Percentiles rank a stretch among this genome's conserved stretches.
These are phyloP conservation scores for Parascedosporium putredinis DNA, from an alignment of 2,329 filamentous ascomycete species.

Conservation along the genomic window DNA sequence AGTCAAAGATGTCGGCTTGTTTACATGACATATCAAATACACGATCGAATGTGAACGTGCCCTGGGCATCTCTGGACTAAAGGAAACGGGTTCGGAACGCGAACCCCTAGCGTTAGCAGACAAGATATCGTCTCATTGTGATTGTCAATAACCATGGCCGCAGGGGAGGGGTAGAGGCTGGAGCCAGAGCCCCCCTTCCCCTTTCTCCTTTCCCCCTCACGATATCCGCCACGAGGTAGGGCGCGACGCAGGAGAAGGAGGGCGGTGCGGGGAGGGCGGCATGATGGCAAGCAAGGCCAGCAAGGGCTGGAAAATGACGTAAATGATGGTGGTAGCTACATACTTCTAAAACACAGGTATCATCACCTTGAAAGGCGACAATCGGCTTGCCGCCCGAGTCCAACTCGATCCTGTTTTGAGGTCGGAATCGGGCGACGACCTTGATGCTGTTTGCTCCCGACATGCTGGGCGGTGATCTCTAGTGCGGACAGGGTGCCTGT, in stretches of 20 bases:
- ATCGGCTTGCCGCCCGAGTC: conserved; percentile 85
- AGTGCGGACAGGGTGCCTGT: neutral
- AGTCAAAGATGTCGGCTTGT: conserved; percentile 94
- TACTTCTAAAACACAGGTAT: conserved; percentile 81
- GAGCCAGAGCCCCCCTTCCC: no score
- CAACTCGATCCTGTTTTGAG: conserved; percentile 91
- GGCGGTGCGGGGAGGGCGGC: no score
- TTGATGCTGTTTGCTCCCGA: conserved; percentile 55
- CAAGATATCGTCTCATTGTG: neutral
- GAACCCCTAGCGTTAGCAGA: neutral
- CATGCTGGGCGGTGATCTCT: conserved; percentile 27
- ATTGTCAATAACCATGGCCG: neutral
- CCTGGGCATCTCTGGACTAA: conserved; percentile 72
- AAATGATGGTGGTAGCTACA: conserved; percentile 22
- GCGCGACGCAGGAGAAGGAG: conserved; percentile 5
- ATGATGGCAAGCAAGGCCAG: no score
- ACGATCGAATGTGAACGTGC: conserved; percentile 91
- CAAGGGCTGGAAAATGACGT: conserved; percentile 1
- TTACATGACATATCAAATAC: conserved; percentile 91
- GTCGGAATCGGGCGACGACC: conserved; percentile 96
- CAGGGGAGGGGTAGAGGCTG: neutral
- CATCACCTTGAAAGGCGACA: conserved; percentile 76
- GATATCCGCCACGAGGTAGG: no score
- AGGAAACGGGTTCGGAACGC: conserved; percentile 6
- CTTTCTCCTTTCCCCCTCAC: no score